Percentiles rank a stretch among this genome's conserved stretches.
phyloP scores from a whole-genome alignment of 345 rosid species.

The Eucalyptus brandiana region DNA sequence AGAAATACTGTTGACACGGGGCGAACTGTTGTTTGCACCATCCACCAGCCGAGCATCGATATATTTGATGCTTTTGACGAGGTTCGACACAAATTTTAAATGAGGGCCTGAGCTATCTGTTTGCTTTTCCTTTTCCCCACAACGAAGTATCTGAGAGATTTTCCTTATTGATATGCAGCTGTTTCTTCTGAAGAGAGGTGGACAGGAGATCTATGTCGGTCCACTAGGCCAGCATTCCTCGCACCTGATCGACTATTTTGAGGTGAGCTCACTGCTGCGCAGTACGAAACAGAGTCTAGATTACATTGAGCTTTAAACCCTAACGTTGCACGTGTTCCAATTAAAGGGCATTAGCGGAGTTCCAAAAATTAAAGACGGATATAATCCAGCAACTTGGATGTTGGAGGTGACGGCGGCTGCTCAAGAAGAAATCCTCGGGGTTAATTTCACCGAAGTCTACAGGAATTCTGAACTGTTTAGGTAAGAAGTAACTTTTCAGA shows the following conservation, averaged over 20 bases:
- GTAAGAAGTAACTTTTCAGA: slow-evolving; percentile 1
- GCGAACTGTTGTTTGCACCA: slow-evolving; percentile 64
- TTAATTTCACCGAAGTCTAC: slow-evolving; percentile 29
- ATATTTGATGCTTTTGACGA: slow-evolving; percentile 68
- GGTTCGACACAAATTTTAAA: slow-evolving; percentile 7
- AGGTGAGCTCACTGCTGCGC: slow-evolving; percentile 21
- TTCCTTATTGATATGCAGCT: slow-evolving; percentile 9
- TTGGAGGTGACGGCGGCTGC: slow-evolving; percentile 44
- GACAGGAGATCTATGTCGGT: slow-evolving; percentile 58
- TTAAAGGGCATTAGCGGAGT: slow-evolving; percentile 34
- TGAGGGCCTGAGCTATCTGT: neutral
- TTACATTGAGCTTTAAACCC: neutral
- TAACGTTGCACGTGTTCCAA: neutral
- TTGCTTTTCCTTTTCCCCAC: neutral
- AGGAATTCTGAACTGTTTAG: slow-evolving; percentile 36
- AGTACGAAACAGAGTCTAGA: neutral
- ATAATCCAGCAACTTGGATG: slow-evolving; percentile 80
- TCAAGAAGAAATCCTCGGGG: slow-evolving; percentile 28
- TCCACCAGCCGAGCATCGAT: slow-evolving; percentile 74
- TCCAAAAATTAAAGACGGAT: slow-evolving; percentile 44
- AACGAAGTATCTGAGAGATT: neutral
- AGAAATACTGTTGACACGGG: slow-evolving; percentile 69
- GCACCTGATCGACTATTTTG: slow-evolving; percentile 43
- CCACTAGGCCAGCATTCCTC: slow-evolving; percentile 43
- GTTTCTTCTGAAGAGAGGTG: slow-evolving; percentile 40